Conservation (phyloP, 129 eudicot species). For the Arctium minus region DNA sequence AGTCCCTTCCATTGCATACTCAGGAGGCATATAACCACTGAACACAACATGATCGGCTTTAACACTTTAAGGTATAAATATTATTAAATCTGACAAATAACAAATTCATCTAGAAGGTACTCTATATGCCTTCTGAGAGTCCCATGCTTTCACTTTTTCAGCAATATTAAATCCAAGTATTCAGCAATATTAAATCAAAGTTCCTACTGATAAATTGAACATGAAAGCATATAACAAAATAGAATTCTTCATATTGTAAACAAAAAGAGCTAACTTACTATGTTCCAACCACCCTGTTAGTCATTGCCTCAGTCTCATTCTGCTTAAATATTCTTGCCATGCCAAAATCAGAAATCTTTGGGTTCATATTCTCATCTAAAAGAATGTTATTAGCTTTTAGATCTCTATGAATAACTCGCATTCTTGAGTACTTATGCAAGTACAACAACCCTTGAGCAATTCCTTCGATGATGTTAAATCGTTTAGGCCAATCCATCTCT, state of each 20-base stretch:
- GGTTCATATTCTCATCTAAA: conserved; percentile 30
- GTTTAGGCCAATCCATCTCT: conserved; percentile 40
- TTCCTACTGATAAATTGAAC: background rate
- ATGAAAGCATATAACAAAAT: background rate
- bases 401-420: conserved; percentile 63
- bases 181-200: conserved; percentile 10
- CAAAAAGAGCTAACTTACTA: conserved; percentile 3
- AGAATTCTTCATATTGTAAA: background rate
- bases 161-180: conserved; percentile 8
- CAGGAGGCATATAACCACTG: conserved; percentile 33
- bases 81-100: background rate
- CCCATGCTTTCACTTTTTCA: background rate
- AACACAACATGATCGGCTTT: background rate
- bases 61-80: background rate
- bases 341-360: conserved; percentile 44
- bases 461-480: conserved; percentile 40
- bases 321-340: conserved; percentile 40
- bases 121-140: conserved; percentile 14
- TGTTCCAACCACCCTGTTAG: conserved; percentile 30
- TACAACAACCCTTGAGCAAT: conserved; percentile 54
- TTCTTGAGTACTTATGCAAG: conserved; percentile 58
- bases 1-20: conserved; percentile 25
- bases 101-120: conserved; percentile 10
- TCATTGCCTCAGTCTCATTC: conserved; percentile 38
- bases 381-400: conserved; percentile 48